These are phyloP conservation scores for Primulina eburnea DNA, from an alignment of 257 asterid species.

Conservation along the genomic window DNA sequence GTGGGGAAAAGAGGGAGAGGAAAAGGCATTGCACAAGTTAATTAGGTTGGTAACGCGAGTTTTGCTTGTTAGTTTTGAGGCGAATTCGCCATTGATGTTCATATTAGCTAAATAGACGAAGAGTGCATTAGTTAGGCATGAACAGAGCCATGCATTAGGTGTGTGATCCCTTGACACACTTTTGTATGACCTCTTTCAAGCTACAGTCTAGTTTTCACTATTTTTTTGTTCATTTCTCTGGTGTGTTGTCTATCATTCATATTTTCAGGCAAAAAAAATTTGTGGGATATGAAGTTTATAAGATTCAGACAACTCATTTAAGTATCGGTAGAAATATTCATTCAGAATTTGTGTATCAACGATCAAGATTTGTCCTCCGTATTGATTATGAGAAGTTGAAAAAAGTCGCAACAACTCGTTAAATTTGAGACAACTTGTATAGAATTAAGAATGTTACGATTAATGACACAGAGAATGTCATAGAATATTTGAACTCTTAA, in stretches of 20 bases:
- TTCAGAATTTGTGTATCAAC: too few species aligned
- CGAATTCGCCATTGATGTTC: neutral
- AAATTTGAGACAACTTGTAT: too few species aligned
- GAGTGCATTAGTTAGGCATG: conserved; percentile 34
- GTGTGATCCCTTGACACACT: conserved; percentile 19
- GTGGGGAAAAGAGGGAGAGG: conserved; percentile 9
- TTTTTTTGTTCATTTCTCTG: too few species aligned
- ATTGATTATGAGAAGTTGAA: too few species aligned
- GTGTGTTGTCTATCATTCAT: too few species aligned
- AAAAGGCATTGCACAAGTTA: conserved; percentile 21
- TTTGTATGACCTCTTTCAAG: neutral
- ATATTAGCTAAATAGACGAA: conserved; percentile 25
- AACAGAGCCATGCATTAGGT: conserved; percentile 39
- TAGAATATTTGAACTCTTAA: too few species aligned
- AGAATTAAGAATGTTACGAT: too few species aligned
- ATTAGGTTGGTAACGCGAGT: conserved; percentile 17
- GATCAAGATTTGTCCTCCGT: too few species aligned
- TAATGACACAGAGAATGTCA: too few species aligned
- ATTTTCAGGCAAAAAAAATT: neutral
- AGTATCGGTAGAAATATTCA: too few species aligned
- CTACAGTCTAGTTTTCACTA: too few species aligned
- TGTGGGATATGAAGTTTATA: neutral
- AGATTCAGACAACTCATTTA: neutral
- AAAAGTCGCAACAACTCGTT: too few species aligned
- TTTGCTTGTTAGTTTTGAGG: conserved; percentile 3